Evolutionary conservation across 2,329 filamentous ascomycete genomes (phyloP).

Genomic region (Penicillium sp.): DNA sequence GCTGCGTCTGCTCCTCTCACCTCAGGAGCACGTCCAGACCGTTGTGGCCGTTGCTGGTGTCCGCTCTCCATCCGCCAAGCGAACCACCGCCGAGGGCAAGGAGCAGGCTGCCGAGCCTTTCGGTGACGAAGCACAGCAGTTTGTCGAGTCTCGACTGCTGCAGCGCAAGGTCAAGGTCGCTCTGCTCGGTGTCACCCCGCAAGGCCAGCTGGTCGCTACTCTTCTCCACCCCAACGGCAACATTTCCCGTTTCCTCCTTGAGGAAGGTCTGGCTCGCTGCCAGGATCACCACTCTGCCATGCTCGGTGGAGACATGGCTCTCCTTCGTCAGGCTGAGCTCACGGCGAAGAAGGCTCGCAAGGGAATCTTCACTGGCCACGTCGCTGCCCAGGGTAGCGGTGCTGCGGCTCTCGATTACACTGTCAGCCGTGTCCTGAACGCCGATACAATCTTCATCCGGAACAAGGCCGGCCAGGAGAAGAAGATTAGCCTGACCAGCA

Average conservation of each 20-base stretch:
- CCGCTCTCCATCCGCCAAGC: slow-evolving; percentile 85
- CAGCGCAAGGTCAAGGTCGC: slow-evolving; percentile 85
- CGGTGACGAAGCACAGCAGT: slow-evolving; percentile 85
- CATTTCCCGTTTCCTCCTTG: slow-evolving; percentile 88
- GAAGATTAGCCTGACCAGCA: slow-evolving; percentile 88
- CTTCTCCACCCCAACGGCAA: slow-evolving; percentile 89
- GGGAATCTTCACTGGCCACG: slow-evolving; percentile 81
- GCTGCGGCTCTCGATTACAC: slow-evolving; percentile 73
- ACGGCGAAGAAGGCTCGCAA: slow-evolving; percentile 76
- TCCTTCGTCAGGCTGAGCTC: slow-evolving; percentile 84
- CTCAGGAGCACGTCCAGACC: slow-evolving; percentile 85
- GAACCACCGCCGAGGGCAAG: slow-evolving; percentile 78
- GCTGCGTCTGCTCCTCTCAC: slow-evolving; percentile 77
- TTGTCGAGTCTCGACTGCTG: slow-evolving; percentile 83
- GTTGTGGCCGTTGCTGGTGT: slow-evolving; percentile 90
- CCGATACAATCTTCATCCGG: slow-evolving; percentile 85
- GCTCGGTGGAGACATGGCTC: slow-evolving; percentile 85
- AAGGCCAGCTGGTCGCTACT: slow-evolving; percentile 87
- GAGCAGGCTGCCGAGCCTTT: slow-evolving; percentile 86
- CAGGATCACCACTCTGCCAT: slow-evolving; percentile 95
- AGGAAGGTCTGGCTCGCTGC: slow-evolving; percentile 88
- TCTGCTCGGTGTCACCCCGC: slow-evolving; percentile 84
- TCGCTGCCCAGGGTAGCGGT: slow-evolving; percentile 66
- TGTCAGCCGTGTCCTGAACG: slow-evolving; percentile 83
- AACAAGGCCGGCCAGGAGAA: slow-evolving; percentile 86